Conservation (phyloP, 139 green algal genomes). For the Raphidocelis subcapitata region DNA sequence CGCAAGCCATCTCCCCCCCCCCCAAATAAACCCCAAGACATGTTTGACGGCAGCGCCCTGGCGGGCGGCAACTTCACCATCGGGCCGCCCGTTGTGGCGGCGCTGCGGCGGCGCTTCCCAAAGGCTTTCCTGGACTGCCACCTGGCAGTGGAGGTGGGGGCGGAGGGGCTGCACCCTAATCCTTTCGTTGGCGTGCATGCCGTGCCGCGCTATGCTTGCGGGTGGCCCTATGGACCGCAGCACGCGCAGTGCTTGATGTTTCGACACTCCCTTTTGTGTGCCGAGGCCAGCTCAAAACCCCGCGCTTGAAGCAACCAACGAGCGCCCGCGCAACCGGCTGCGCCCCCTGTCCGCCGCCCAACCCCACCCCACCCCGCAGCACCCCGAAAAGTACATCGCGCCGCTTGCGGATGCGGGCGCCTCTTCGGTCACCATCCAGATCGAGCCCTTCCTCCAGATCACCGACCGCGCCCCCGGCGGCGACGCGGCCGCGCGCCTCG, state of each 20-base stretch:
- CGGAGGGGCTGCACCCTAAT: no score
- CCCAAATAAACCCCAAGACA: background rate
- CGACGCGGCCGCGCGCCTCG: background rate
- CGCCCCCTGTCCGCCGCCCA: constrained; percentile 10
- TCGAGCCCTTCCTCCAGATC: constrained; percentile 40
- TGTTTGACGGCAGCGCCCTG: constrained; percentile 27
- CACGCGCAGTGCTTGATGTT: no score
- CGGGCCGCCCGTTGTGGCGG: constrained; percentile 58
- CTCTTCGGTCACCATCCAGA: constrained; percentile 76
- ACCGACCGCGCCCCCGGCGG: background rate
- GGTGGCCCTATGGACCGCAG: no score
- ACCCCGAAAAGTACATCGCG: constrained; percentile 48
- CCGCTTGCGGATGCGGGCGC: constrained; percentile 58
- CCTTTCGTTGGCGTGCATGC: no score
- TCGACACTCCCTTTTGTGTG: no score
- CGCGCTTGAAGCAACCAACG: no score
- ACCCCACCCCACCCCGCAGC: constrained; percentile 21
- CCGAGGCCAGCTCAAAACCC: no score
- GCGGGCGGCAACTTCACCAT: constrained; percentile 65
- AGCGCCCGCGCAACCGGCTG: background rate
- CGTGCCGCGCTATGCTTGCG: no score
- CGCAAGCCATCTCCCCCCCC: background rate
- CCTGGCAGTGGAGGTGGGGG: constrained; percentile 50
- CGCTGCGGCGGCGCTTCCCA: constrained; percentile 41
- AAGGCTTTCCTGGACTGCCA: constrained; percentile 71